Evolutionary conservation across 352 stramenopile species (phyloP).

Genomic region (Globisporangium nunn): DNA sequence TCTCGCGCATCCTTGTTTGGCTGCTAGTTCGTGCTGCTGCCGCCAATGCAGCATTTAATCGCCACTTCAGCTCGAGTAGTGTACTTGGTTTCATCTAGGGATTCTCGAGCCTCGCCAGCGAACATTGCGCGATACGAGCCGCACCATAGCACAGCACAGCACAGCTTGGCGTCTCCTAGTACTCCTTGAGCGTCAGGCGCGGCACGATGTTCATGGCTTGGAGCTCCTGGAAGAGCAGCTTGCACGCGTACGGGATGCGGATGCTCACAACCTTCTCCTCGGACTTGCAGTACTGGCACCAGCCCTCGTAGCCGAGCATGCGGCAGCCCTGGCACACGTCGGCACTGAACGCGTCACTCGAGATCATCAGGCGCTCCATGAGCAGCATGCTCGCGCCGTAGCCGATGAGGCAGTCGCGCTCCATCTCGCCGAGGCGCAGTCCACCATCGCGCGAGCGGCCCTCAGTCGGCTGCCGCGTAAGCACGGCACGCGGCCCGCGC

Average conservation of each 20-base stretch:
- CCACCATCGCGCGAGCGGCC: constrained; percentile 96
- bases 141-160: neutral
- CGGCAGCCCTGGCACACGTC: constrained; percentile 97
- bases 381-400: constrained; percentile 99
- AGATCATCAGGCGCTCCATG: constrained; percentile 99
- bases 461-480: constrained; percentile 99
- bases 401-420: constrained; percentile 99
- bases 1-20: neutral
- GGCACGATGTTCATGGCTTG: constrained; percentile 99
- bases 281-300: constrained; percentile 98
- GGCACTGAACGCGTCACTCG: constrained; percentile 97
- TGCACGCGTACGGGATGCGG: constrained; percentile 98
- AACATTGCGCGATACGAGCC: neutral
- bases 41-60: neutral
- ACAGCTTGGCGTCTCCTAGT: constrained; percentile 22
- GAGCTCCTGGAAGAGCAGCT: constrained; percentile 98
- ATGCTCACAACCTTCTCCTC: constrained; percentile 97
- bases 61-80: constrained; percentile 2
- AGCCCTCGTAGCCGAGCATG: constrained; percentile 96
- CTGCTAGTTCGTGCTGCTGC: neutral
- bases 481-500: constrained; percentile 89
- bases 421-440: constrained; percentile 99
- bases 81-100: constrained; percentile 8
- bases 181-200: constrained; percentile 94
- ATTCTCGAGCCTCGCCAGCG: neutral